A percentile compares a stretch with the other conserved stretches of the same genome.
Evolutionary conservation across 805 yeast genomes (phyloP).

Genomic region (Hanseniaspora nectarophila): DNA sequence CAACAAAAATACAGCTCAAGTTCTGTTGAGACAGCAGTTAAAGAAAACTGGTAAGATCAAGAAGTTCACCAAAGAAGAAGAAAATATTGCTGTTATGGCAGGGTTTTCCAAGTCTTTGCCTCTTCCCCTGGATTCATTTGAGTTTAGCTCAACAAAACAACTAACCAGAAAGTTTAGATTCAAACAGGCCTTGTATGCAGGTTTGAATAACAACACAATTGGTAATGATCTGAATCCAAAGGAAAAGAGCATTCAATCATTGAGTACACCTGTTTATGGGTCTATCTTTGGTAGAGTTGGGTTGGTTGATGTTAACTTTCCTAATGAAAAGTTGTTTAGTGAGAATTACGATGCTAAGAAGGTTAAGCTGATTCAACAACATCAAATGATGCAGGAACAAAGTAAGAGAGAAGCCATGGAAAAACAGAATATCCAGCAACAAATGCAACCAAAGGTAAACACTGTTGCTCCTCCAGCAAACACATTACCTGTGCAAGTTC

Average conservation of each 20-base stretch:
- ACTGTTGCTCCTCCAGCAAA: background rate
- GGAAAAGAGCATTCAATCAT: slow-evolving; percentile 11
- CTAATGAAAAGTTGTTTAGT: slow-evolving; percentile 9
- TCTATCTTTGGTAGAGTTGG: slow-evolving; percentile 11
- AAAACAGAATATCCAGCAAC: background rate
- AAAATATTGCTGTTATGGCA: slow-evolving; percentile 78
- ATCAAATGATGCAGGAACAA: slow-evolving; percentile 12
- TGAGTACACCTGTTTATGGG: slow-evolving; percentile 10
- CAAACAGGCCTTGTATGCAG: slow-evolving; percentile 44
- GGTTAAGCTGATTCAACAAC: slow-evolving; percentile 8
- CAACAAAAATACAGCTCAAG: slow-evolving; percentile 11
- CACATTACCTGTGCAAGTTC: background rate
- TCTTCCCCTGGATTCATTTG: slow-evolving; percentile 69
- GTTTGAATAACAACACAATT: slow-evolving; percentile 8
- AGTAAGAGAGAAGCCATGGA: slow-evolving; percentile 8
- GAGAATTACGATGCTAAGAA: slow-evolving; percentile 13
- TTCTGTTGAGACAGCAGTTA: slow-evolving; percentile 11
- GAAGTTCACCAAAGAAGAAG: slow-evolving; percentile 76
- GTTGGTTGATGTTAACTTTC: slow-evolving; percentile 11
- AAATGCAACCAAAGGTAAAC: background rate
- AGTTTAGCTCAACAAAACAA: slow-evolving; percentile 54
- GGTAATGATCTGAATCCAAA: slow-evolving; percentile 2
- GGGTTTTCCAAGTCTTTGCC: slow-evolving; percentile 76
- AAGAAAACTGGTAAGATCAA: slow-evolving; percentile 15
- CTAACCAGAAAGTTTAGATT: slow-evolving; percentile 68